phyloP scores from a whole-genome alignment of 306 rosid species.

The Carpinus fangiana region DNA sequence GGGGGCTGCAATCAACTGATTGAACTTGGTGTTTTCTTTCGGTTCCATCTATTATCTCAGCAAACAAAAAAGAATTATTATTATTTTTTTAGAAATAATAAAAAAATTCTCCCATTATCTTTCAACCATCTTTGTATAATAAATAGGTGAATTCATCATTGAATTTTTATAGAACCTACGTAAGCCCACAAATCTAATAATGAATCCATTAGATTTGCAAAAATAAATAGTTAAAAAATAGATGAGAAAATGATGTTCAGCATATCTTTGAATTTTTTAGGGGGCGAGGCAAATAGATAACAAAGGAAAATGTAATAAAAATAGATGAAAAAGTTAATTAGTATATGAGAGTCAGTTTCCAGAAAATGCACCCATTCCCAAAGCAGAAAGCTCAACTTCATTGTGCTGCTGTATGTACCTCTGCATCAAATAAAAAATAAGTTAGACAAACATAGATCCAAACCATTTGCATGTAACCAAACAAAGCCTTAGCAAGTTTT shows the following conservation, averaged over 20 bases:
- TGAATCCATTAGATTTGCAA: too few relatives aligned
- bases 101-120: too few relatives aligned
- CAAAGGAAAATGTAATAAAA: background rate
- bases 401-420: constrained; percentile 92
- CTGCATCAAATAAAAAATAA: constrained; percentile 48
- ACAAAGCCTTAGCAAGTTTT: background rate
- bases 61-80: background rate
- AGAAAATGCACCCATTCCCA: constrained; percentile 82
- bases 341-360: background rate
- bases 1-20: background rate
- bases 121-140: too few relatives aligned
- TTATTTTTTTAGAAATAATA: too few relatives aligned
- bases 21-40: background rate
- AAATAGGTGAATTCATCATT: too few relatives aligned
- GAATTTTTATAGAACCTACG: too few relatives aligned
- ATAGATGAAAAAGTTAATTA: background rate
- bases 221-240: too few relatives aligned
- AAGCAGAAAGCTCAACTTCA: constrained; percentile 97
- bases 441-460: background rate
- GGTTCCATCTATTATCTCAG: background rate
- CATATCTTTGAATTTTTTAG: too few relatives aligned
- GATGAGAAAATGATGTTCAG: too few relatives aligned
- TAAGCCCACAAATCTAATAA: too few relatives aligned
- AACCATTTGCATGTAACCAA: background rate
- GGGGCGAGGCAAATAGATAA: too few relatives aligned